These are phyloP conservation scores for Gastrolobium bilobum DNA, from an alignment of 306 rosid species.

Conservation along the genomic window DNA sequence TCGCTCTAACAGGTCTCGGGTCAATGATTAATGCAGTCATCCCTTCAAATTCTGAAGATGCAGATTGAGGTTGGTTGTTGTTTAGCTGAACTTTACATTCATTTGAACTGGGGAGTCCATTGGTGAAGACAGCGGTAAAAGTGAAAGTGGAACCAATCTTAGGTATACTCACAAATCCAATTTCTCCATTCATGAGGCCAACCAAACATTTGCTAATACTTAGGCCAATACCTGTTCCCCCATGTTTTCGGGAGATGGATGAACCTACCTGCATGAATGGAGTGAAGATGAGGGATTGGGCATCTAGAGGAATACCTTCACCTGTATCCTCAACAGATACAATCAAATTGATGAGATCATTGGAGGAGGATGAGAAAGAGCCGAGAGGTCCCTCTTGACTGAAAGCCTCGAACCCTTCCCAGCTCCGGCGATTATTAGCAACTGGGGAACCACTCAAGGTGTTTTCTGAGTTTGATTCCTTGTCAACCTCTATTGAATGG, in stretches of 20 bases:
- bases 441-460: slow-evolving; percentile 91
- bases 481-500: slow-evolving; percentile 74
- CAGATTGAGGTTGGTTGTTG: slow-evolving; percentile 65
- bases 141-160: slow-evolving; percentile 93
- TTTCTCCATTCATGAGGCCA: slow-evolving; percentile 96
- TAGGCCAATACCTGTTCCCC: slow-evolving; percentile 97
- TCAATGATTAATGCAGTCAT: slow-evolving; percentile 83
- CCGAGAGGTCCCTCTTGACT: slow-evolving; percentile 68
- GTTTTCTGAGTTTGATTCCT: slow-evolving; percentile 64
- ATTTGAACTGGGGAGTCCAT: slow-evolving; percentile 56
- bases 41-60: slow-evolving; percentile 76
- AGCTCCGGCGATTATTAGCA: slow-evolving; percentile 72
- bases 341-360: slow-evolving; percentile 72
- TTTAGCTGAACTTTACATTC: slow-evolving; percentile 65
- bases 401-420: slow-evolving; percentile 74
- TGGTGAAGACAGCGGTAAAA: slow-evolving; percentile 82
- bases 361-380: slow-evolving; percentile 63
- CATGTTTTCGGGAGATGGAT: slow-evolving; percentile 88
- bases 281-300: slow-evolving; percentile 81
- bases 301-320: slow-evolving; percentile 86
- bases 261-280: slow-evolving; percentile 98
- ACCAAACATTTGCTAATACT: slow-evolving; percentile 98
- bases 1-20: slow-evolving; percentile 77
- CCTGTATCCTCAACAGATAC: slow-evolving; percentile 99
- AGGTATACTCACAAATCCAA: slow-evolving; percentile 86